Conservation (phyloP, 345 rosid species). For the Gossypium rotundifolium region DNA sequence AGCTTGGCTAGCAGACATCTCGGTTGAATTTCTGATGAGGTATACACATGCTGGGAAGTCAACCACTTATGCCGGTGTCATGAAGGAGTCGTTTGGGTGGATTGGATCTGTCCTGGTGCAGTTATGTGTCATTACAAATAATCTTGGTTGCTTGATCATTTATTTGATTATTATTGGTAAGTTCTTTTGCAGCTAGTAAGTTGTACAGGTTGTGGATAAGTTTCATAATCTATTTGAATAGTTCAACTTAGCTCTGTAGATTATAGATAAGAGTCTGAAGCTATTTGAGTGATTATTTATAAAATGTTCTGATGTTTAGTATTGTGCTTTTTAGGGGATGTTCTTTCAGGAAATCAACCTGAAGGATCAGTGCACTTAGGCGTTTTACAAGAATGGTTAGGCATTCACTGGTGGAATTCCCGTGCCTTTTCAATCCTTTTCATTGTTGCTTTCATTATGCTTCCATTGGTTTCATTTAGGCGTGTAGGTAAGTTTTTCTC, state of each 20-base stretch:
- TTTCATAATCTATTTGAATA: neutral
- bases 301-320: neutral
- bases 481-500: constrained; percentile 46
- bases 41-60: constrained; percentile 52
- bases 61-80: constrained; percentile 66
- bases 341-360: constrained; percentile 58
- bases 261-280: neutral
- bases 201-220: neutral
- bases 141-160: constrained; percentile 67
- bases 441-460: constrained; percentile 46
- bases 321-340: constrained; percentile 54
- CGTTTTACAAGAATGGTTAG: constrained; percentile 85
- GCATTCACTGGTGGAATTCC: constrained; percentile 81
- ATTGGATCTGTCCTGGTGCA: constrained; percentile 55
- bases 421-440: constrained; percentile 54
- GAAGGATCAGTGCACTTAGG: constrained; percentile 60
- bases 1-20: constrained; percentile 64
- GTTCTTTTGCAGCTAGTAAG: neutral
- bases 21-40: constrained; percentile 66
- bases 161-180: constrained; percentile 73
- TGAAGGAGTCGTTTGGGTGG: constrained; percentile 76
- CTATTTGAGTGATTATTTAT: neutral
- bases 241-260: neutral
- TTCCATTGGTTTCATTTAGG: constrained; percentile 55
- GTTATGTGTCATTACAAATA: constrained; percentile 51